Evolutionary conservation across 306 rosid species (phyloP), one percentile per base, ranked within the genome.

Genomic region (Gastrolobium villosum): DNA sequence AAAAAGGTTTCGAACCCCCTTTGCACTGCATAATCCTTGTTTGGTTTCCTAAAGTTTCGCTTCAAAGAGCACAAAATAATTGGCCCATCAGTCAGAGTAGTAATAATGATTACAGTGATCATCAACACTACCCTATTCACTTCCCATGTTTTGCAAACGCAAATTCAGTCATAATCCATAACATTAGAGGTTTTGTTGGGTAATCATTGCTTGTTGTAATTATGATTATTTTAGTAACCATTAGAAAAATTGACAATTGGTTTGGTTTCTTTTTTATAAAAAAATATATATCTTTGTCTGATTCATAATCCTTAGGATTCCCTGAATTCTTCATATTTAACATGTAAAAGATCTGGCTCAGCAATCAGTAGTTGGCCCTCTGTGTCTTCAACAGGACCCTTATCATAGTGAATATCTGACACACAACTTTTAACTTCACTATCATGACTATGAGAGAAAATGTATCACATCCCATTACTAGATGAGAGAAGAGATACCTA

Each of bases 291-390:
- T 31, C 30, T 20, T 26, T 44, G 5, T 74, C 70, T 41, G 77
- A 72, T 49, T 45, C 50, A 48, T 45, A 34, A 7, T 64, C 53
- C 94, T 64, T 86, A 56, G 89, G 90, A 89, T 91, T 81, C 94
- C 89, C 87, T 74, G 77, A 80, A 30, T 75, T 73, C 83, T 59
- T 36, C 62, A 86, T 48, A 74, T 72, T 72, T 68, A 46, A 72
- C 59, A 71, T 68, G 78, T 50, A 74, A 41, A 66, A 69, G 45
- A 73, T 48, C 30, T 57, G 77, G 54, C 81, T 74, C 76, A 11
- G 75, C 61, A 74, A 65, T 20, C 50, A 34, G 50, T 28, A 63
- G 35, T 15, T 78, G 45, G 78, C 75, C 63, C 49, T 15, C 57
- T 62, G 26, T 43, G 83, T 43, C 34, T 54, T 67, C 69, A 72